Evolutionary conservation across 2,329 filamentous ascomycete species (phyloP), one percentile per base, ranked within the genome.

Genomic region (Beauveria australis): DNA sequence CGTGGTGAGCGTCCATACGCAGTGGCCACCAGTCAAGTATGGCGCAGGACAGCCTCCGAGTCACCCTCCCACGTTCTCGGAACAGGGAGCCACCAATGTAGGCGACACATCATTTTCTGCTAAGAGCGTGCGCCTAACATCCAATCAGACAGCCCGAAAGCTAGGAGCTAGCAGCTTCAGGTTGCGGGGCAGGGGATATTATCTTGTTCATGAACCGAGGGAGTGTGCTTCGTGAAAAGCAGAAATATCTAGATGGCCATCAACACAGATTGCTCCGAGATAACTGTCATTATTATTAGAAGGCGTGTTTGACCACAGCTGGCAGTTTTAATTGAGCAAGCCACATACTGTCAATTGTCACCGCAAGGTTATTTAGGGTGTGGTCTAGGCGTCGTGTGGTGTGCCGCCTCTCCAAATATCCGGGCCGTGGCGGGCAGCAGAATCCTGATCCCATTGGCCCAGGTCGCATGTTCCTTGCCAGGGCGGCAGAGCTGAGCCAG

Each of bases 41-140:
- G 33, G 46, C 33, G 24, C 8, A 40, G 37, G 14, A 26, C 8
- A 52, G 37, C 28, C 46, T 43, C 33, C 18, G 55, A 49, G 54
- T 28, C 54, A 49, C 44, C 44, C 22, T 51, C 56, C 56, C 56
- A 59, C 46, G 56, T 43, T 47, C 43, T 30, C 41, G 41, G 51
- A 59, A 22, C 46, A 47, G 33, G 55, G n/a, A 54, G 37, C 18
- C 41, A 22, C 46, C 51, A 47, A 46, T 61, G 64, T 60, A 62
- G 64, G 60, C 30, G 64, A 66, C 49, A 59, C 3, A 62, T 65
- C 64, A 64, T 51, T 61, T 64, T 64, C 49, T 24, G 43, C 33
- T 30, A 37, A 37, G 46, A 58, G 55, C 48, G 57, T 59, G 61
- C 47, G 46, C 22, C 26, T 59, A 62, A 62, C 43, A 44, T 58